Evolutionary conservation across 495 filamentous ascomycete species (phyloP).

Genomic region (Annulohypoxylon stygium): DNA sequence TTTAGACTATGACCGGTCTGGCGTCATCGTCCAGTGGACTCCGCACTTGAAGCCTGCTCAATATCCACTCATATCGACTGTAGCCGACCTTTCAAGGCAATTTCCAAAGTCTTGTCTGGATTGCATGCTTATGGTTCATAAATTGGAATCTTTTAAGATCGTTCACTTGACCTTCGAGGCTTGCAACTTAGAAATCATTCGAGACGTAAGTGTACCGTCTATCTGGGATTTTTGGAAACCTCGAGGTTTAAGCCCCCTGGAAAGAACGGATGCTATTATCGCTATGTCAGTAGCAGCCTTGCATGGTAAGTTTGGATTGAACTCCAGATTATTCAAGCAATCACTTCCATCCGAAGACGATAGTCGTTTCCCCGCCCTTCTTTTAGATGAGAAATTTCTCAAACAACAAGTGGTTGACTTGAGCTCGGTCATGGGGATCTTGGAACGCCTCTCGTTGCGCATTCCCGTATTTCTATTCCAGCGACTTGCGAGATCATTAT

Average conservation of each 20-base stretch:
- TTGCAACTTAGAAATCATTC: background rate
- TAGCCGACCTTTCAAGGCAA: background rate
- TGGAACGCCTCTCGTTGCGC: conserved; percentile 2
- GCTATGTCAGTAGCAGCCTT: conserved; percentile 24
- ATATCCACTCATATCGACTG: background rate
- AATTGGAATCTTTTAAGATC: background rate
- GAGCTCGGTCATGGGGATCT: conserved; percentile 5
- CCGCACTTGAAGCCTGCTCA: conserved; percentile 21
- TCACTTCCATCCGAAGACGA: conserved; percentile 40
- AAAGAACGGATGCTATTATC: conserved; percentile 13
- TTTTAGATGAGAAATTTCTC: conserved; percentile 44
- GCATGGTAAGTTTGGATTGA: conserved; percentile 27
- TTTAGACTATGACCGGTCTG: conserved; percentile 9
- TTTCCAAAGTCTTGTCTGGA: conserved; percentile 21
- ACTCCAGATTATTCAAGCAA: conserved; percentile 26
- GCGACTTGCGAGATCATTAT: conserved; percentile 10
- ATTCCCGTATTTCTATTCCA: conserved; percentile 2
- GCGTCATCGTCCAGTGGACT: conserved; percentile 39
- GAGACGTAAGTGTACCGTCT: background rate
- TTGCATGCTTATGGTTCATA: conserved; percentile 20
- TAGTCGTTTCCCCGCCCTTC: conserved; percentile 42
- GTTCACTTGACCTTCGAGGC: background rate
- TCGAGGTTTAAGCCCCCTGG: background rate
- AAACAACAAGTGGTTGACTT: conserved; percentile 16
- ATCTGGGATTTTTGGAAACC: conserved; percentile 6